Conservation (phyloP, 2,329 filamentous ascomycete species). For the Clonostachys rosea region DNA sequence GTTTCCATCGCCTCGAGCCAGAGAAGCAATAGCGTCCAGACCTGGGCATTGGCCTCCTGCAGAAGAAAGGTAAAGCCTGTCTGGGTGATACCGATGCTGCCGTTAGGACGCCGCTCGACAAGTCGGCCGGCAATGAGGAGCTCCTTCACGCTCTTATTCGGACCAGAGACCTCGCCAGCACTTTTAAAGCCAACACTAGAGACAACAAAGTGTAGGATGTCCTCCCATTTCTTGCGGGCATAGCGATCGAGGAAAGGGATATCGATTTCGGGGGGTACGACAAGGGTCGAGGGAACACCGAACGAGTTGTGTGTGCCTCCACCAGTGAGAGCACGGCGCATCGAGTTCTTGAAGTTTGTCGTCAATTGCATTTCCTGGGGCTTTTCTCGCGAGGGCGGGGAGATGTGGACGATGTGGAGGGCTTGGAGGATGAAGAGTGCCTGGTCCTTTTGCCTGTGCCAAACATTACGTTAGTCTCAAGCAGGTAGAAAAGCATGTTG, state of each 20-base stretch:
- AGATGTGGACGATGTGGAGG: conserved; percentile 79
- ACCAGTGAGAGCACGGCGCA: conserved; percentile 84
- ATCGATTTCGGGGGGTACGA: conserved; percentile 59
- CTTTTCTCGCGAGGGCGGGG: conserved; percentile 53
- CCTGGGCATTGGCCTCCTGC: conserved; percentile 92
- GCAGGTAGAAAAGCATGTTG: neutral
- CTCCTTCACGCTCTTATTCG: conserved; percentile 77
- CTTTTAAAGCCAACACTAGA: conserved; percentile 59
- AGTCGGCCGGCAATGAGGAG: conserved; percentile 77
- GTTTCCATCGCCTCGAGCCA: conserved; percentile 81
- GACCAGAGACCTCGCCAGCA: conserved; percentile 41
- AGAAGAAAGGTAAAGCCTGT: conserved; percentile 91
- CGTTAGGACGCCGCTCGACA: conserved; percentile 61
- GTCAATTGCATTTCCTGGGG: conserved; percentile 73
- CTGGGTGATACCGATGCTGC: conserved; percentile 79
- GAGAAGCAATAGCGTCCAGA: conserved; percentile 91
- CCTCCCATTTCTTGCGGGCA: conserved; percentile 88
- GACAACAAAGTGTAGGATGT: conserved; percentile 93
- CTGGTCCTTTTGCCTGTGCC: conserved; percentile 69
- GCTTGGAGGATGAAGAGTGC: conserved; percentile 76
- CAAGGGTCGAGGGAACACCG: conserved; percentile 72
- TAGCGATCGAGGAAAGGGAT: conserved; percentile 76
- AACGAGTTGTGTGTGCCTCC: conserved; percentile 84
- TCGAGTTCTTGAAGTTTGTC: conserved; percentile 74
- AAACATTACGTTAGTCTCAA: neutral